These are phyloP conservation scores for Fraxinus americana DNA, from an alignment of 257 asterid genomes.

Conservation along the genomic window DNA sequence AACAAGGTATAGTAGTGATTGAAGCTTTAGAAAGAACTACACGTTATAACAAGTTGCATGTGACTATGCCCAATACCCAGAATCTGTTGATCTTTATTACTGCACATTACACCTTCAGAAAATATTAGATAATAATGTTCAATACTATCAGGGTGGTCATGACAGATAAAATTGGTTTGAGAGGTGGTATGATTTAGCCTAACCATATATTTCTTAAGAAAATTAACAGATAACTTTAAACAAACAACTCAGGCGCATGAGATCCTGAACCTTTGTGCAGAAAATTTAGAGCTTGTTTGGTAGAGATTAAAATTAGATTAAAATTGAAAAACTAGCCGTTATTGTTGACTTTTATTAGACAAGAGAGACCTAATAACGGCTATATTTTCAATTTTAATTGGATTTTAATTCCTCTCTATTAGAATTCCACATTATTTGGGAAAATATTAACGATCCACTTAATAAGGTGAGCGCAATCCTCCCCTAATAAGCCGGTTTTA, in stretches of 20 bases:
- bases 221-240: not conserved
- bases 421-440: no score
- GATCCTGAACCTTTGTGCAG: not conserved
- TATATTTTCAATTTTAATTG: no score
- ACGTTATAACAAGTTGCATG: not conserved
- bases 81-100: not conserved
- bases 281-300: not conserved
- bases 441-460: no score
- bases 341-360: no score
- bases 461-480: no score
- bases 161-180: slow-evolving; percentile 9
- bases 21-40: not conserved
- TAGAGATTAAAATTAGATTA: no score
- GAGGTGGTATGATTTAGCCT: slow-evolving; percentile 10
- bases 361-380: no score
- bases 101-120: not conserved
- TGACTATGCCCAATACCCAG: not conserved
- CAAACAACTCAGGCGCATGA: not conserved
- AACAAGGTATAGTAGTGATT: not conserved
- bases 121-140: not conserved
- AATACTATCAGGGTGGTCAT: slow-evolving; percentile 15
- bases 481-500: no score
- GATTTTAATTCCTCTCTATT: no score
- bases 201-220: not conserved
- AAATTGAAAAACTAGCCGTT: no score